These are phyloP conservation scores for Arabidopsis arenosa DNA, from an alignment of 345 rosid species.

Conservation along the genomic window DNA sequence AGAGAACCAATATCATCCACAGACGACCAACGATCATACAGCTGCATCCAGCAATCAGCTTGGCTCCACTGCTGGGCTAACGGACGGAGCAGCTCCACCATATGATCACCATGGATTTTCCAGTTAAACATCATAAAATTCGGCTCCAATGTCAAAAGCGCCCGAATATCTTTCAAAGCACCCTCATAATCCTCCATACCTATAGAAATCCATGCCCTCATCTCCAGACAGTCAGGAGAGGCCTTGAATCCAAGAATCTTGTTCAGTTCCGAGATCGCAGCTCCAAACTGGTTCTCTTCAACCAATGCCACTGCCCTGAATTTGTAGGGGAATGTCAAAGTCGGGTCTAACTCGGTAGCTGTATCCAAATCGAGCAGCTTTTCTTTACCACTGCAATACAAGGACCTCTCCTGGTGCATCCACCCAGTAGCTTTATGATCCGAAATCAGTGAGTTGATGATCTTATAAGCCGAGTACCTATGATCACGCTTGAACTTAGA, in stretches of 20 bases:
- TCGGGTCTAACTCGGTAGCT: conserved; percentile 85
- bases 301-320: conserved; percentile 72
- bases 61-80: conserved; percentile 78
- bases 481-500: conserved; percentile 87
- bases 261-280: conserved; percentile 79
- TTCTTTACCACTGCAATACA: conserved; percentile 81
- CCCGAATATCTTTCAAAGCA: conserved; percentile 81
- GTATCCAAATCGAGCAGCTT: conserved; percentile 68
- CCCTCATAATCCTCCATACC: conserved; percentile 80
- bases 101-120: conserved; percentile 68
- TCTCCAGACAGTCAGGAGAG: conserved; percentile 85
- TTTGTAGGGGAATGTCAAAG: conserved; percentile 88
- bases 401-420: conserved; percentile 91
- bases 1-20: conserved; percentile 96
- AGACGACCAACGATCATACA: conserved; percentile 90
- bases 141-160: conserved; percentile 83
- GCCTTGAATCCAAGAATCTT: conserved; percentile 78
- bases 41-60: conserved; percentile 98
- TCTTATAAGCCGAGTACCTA: conserved; percentile 84
- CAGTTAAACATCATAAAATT: conserved; percentile 76
- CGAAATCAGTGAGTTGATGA: conserved; percentile 68
- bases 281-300: conserved; percentile 69
- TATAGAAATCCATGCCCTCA: conserved; percentile 87
- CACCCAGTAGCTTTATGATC: conserved; percentile 74
- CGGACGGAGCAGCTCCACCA: conserved; percentile 78